phyloP scores from a whole-genome alignment of 2,329 filamentous ascomycete species.

The Penicillium italicum region DNA sequence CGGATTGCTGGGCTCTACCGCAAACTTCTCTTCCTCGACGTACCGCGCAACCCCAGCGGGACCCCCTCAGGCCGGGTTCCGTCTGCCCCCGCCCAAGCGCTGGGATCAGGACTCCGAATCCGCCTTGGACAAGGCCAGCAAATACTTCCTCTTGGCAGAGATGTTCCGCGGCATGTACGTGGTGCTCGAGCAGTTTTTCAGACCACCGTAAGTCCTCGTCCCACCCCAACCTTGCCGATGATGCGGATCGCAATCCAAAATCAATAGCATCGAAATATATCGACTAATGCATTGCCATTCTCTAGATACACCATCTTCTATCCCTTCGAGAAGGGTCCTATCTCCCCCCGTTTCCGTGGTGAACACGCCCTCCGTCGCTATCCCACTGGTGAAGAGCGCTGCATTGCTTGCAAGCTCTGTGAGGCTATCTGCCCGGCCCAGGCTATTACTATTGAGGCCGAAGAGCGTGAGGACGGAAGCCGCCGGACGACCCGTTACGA shows the following conservation, averaged over 20 bases:
- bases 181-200: slow-evolving; percentile 94
- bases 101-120: slow-evolving; percentile 80
- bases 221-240: slow-evolving; percentile 5
- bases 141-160: slow-evolving; percentile 93
- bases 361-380: slow-evolving; percentile 96
- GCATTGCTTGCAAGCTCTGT: slow-evolving; percentile 99
- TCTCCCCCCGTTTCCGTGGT: slow-evolving; percentile 95
- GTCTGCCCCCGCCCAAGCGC: slow-evolving; percentile 65
- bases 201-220: slow-evolving; percentile 75
- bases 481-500: slow-evolving; percentile 96
- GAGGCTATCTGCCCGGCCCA: slow-evolving; percentile 97
- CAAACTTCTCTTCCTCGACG: slow-evolving; percentile 63
- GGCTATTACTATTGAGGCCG: slow-evolving; percentile 98
- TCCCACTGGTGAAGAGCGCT: slow-evolving; percentile 95
- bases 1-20: slow-evolving; percentile 46
- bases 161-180: slow-evolving; percentile 98
- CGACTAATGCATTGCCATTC: slow-evolving; percentile 6
- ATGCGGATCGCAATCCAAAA: slow-evolving; percentile 7
- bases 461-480: slow-evolving; percentile 94
- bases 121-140: slow-evolving; percentile 76
- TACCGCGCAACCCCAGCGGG: slow-evolving; percentile 65
- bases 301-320: slow-evolving; percentile 97
- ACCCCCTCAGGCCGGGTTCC: slow-evolving; percentile 75
- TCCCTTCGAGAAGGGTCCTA: slow-evolving; percentile 97
- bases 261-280: slow-evolving; percentile 1